Evolutionary conservation across 257 asterid genomes (phyloP).

Genomic region (Nicotiana attenuata): DNA sequence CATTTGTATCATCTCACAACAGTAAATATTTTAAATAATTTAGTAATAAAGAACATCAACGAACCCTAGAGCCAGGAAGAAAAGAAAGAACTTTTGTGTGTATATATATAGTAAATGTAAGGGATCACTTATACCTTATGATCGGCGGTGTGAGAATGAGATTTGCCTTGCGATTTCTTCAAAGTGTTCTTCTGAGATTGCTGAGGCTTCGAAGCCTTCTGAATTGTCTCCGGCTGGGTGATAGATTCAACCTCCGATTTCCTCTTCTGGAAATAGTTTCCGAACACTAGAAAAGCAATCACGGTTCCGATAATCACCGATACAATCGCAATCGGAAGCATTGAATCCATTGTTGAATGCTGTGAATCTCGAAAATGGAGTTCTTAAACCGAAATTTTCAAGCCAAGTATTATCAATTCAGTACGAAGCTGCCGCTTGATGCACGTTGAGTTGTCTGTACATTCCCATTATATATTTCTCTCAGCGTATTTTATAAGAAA

Average conservation of each 20-base stretch:
- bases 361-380: background rate
- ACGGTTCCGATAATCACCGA: slow-evolving; percentile 70
- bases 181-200: slow-evolving; percentile 18
- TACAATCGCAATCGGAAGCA: slow-evolving; percentile 41
- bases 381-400: background rate
- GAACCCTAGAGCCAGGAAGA: slow-evolving; percentile 8
- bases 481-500: background rate
- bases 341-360: slow-evolving; percentile 44
- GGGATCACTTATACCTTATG: slow-evolving; percentile 55
- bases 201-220: slow-evolving; percentile 39
- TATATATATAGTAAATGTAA: background rate
- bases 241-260: slow-evolving; percentile 76
- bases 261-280: slow-evolving; percentile 59
- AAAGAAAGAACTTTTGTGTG: background rate
- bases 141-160: slow-evolving; percentile 61
- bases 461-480: background rate
- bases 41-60: background rate
- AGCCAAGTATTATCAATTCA: background rate
- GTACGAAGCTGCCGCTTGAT: background rate
- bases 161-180: slow-evolving; percentile 58
- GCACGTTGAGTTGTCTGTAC: background rate
- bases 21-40: background rate
- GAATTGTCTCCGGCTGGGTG: slow-evolving; percentile 37
- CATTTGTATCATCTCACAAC: background rate
- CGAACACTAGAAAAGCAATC: slow-evolving; percentile 58